phyloP scores from a whole-genome alignment of 768 basidiomycete genomes.

The Rhizopogon salebrosus region DNA sequence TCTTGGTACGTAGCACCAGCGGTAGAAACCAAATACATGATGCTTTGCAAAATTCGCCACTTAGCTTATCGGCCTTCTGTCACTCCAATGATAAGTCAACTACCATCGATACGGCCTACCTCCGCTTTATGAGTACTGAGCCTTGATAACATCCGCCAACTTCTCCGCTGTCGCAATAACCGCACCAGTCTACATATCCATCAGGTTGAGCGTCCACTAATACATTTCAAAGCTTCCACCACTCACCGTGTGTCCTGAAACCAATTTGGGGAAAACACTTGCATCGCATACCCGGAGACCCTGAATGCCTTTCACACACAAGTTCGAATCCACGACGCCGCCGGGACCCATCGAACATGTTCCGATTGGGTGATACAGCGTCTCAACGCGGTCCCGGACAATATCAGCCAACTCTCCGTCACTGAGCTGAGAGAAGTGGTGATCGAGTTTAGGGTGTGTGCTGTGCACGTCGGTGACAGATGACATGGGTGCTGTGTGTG shows the following conservation, averaged over 20 bases:
- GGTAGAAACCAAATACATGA: no score
- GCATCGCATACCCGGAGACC: constrained; percentile 37
- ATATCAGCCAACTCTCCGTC: constrained; percentile 31
- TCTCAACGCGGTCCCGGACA: constrained; percentile 32
- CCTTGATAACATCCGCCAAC: constrained; percentile 29
- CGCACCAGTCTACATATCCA: constrained; percentile 17
- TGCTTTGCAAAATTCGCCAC: no score
- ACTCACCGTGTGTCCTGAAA: constrained; percentile 33
- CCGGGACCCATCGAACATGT: constrained; percentile 5
- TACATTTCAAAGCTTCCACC: background rate
- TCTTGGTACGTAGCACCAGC: no score
- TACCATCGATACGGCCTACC: background rate
- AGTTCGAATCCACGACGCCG: constrained; percentile 33
- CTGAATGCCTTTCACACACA: constrained; percentile 34
- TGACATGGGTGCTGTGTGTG: constrained; percentile 33
- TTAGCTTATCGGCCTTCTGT: no score
- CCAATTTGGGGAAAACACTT: constrained; percentile 32
- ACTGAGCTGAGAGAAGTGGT: constrained; percentile 26
- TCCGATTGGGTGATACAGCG: constrained; percentile 39
- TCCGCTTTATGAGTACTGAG: constrained; percentile 11
- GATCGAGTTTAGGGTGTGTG: constrained; percentile 31
- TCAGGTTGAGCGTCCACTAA: background rate
- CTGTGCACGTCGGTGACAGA: constrained; percentile 28
- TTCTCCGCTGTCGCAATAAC: constrained; percentile 31
- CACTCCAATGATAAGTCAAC: no score